Evolutionary conservation across 1,284 basidiomycete genomes (phyloP).

Genomic region (Marasmius sp.): DNA sequence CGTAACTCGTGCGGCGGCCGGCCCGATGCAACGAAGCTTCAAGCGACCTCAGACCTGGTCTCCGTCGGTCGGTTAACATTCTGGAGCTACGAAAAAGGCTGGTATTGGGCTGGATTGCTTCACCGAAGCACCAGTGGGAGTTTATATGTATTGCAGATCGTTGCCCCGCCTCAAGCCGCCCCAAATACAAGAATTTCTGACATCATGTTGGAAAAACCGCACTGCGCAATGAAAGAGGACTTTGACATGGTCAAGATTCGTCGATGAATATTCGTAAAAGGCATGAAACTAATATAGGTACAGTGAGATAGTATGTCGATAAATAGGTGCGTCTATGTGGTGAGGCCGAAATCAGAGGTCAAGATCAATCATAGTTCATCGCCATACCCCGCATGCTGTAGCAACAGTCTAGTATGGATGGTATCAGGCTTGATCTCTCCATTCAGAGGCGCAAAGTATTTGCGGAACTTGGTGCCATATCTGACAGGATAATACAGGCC

Average conservation of each 20-base stretch:
- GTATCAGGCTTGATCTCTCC: slow-evolving; percentile 65
- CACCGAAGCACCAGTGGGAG: too few species aligned
- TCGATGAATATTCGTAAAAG: neutral
- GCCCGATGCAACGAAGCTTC: too few species aligned
- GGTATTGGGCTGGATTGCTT: too few species aligned
- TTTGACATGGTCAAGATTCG: neutral
- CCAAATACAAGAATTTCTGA: too few species aligned
- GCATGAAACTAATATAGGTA: neutral
- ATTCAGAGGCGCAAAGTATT: slow-evolving; percentile 58
- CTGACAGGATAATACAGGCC: slow-evolving; percentile 53
- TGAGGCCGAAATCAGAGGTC: too few species aligned
- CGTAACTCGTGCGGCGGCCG: too few species aligned
- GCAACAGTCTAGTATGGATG: slow-evolving; percentile 34
- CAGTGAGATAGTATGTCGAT: neutral
- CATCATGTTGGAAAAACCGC: too few species aligned
- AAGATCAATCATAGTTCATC: neutral
- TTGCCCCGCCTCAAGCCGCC: too few species aligned
- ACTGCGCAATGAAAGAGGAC: neutral
- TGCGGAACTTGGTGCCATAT: slow-evolving; percentile 44
- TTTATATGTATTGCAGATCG: too few species aligned
- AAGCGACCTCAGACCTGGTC: too few species aligned
- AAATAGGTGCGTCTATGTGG: neutral
- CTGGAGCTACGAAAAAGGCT: too few species aligned
- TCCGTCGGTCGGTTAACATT: too few species aligned
- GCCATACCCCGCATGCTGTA: slow-evolving; percentile 41